Evolutionary conservation across 129 eudicot genomes (phyloP), one percentile per base, ranked within the genome.

Genomic region (Erigeron canadensis): DNA sequence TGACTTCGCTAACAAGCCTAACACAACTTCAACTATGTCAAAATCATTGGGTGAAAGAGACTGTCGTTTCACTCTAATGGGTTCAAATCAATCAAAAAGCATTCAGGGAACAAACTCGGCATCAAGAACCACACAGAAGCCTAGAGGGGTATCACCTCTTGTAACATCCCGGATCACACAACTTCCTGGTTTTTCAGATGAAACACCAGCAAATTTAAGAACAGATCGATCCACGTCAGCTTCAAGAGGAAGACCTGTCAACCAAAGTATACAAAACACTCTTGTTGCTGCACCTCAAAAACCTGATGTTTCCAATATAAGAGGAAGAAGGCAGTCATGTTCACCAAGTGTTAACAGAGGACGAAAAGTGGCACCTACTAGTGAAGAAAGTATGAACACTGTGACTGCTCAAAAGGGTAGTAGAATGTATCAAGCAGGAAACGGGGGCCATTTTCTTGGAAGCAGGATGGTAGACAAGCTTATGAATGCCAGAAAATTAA

Each of bases 381-480:
- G 46, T 38, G 83, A 80, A 57, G 82, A 74, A 23, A 74, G 34
- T 61, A 61, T 42, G 21, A 34, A 38, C 13, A 10, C 21, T n/a
- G 15, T 63, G 48, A 41, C 48, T 63, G 37, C 18, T 56, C 23
- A 41, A 38, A 12, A 40, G 5, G 5, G 8, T 58, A 77, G 46
- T 28, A 63, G 61, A 75, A 76, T 67, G 82, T 64, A 69, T 74
- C 84, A 81, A 50, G 34, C 70, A 23, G 77, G 80, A 21, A 81
- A 60, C 47, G 72, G 82, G 40, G 82, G 79, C 16, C 96, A 86
- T 42, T 63, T 89, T 51, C 63, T 76, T 67, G 93, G 92, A 51
- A 89, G 96, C 38, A 76, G 82, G 67, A 86, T 89, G 96, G 89
- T 86, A 77, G 96, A 89, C 50, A 89, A 81, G 79, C 70, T 89